phyloP scores from a whole-genome alignment of 352 stramenopile species.

The Globisporangium uncinulatum region DNA sequence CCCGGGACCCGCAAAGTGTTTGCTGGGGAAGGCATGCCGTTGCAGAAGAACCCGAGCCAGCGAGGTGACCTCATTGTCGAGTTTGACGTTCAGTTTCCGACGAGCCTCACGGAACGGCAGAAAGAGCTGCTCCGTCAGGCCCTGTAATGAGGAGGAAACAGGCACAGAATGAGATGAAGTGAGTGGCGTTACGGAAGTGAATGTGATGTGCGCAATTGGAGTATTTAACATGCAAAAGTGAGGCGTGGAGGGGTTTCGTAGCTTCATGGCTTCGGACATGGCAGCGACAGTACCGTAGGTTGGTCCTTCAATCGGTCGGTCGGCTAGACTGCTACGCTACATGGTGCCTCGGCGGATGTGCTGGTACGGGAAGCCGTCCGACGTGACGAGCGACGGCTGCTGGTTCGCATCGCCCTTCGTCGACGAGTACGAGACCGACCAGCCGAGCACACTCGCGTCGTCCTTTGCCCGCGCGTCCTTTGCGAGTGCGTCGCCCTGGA shows the following conservation, averaged over 20 bases:
- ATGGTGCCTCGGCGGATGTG: slow-evolving; percentile 74
- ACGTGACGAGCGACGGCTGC: slow-evolving; percentile 17
- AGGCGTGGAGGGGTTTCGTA: background rate
- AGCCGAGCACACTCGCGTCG: slow-evolving; percentile 47
- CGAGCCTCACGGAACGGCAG: slow-evolving; percentile 74
- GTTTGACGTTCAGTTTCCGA: slow-evolving; percentile 97
- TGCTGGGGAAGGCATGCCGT: slow-evolving; percentile 94
- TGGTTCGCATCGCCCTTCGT: slow-evolving; percentile 18
- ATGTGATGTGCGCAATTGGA: background rate
- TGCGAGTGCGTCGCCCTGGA: slow-evolving; percentile 21
- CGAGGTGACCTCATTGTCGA: slow-evolving; percentile 95
- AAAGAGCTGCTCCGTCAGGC: slow-evolving; percentile 69
- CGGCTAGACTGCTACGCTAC: slow-evolving; percentile 21
- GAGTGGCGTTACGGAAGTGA: too few relatives aligned
- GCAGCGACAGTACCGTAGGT: too few relatives aligned
- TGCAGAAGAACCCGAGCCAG: slow-evolving; percentile 68
- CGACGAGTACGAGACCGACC: slow-evolving; percentile 23
- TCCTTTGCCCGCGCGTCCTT: slow-evolving; percentile 42
- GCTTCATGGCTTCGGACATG: too few relatives aligned
- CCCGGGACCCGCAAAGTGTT: slow-evolving; percentile 91
- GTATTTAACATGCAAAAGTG: slow-evolving; percentile 9
- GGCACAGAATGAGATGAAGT: too few relatives aligned
- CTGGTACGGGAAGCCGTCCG: slow-evolving; percentile 54
- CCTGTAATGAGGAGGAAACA: slow-evolving; percentile 29
- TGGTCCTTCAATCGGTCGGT: too few relatives aligned